These are phyloP conservation scores for Fusarium sp. DNA, from an alignment of 2,329 filamentous ascomycete genomes.

Conservation along the genomic window DNA sequence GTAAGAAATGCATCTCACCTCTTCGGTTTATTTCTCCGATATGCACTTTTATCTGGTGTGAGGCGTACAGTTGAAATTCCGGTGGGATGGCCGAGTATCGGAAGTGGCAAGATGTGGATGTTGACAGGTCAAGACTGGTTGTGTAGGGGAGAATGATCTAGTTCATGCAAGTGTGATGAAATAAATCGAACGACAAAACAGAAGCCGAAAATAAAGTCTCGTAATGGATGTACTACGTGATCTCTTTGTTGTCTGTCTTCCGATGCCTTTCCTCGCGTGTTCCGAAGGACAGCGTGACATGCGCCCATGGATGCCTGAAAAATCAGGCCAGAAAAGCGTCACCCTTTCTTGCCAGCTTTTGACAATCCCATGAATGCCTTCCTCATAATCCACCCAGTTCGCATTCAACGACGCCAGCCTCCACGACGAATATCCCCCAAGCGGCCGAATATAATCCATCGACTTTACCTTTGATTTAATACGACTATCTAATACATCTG, in stretches of 20 bases:
- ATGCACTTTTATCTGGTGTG: background rate
- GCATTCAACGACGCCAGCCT: slow-evolving; percentile 41
- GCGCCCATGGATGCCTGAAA: slow-evolving; percentile 41
- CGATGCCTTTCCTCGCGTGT: slow-evolving; percentile 25
- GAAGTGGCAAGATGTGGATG: background rate
- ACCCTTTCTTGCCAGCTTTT: slow-evolving; percentile 48
- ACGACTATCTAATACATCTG: slow-evolving; percentile 37
- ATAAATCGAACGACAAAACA: background rate
- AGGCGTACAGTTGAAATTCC: background rate
- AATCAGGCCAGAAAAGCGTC: slow-evolving; percentile 37
- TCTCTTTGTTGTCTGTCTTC: slow-evolving; percentile 17
- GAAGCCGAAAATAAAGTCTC: background rate
- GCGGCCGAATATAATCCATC: slow-evolving; percentile 23
- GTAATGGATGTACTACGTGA: background rate
- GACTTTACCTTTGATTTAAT: slow-evolving; percentile 34
- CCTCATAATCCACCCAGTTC: slow-evolving; percentile 35
- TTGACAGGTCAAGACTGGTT: background rate
- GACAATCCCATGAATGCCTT: slow-evolving; percentile 32
- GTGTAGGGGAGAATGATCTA: background rate
- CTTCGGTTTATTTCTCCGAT: background rate
- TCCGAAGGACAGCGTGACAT: slow-evolving; percentile 35
- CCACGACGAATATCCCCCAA: slow-evolving; percentile 33
- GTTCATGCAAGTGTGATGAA: background rate
- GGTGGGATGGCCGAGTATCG: background rate
- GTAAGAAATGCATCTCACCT: background rate